Base-by-base conservation (phyloP, 176 grass and related monocot genomes). In the Puccinellia tenuiflora region DNA sequence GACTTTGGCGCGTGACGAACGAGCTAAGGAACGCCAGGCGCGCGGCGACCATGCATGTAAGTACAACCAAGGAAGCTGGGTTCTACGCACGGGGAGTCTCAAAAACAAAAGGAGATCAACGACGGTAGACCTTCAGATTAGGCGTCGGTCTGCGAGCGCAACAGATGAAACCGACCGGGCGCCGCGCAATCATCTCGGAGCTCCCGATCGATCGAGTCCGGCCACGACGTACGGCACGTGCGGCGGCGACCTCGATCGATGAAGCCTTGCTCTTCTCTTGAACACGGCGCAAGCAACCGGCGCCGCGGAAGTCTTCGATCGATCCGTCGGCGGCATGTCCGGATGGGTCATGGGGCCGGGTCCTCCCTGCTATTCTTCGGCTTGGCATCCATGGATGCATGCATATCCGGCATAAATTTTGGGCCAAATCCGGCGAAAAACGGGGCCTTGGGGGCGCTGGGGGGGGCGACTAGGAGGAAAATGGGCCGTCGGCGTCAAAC, bases 171-270 rank as follows among this genome's bases (percentile, higher is more conserved):
- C 86, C 74, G 80, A 35, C 64, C n/a, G 57, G 61, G 8, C 63
- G 24, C 78, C 51, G 9, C 51, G 30, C 63, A 24, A 79, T 68
- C 73, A 67, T 71, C 51, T 68, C 34, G 69, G 46, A 53, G 54
- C 16, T 35, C 12, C 46, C 28, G 21, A n/a, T n/a, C n/a, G n/a
- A n/a, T n/a, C n/a, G n/a, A n/a, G n/a, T n/a, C n/a, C n/a, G n/a
- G n/a, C n/a, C n/a, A n/a, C n/a, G n/a, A n/a, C n/a, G n/a, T n/a
- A n/a, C n/a, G n/a, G n/a, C n/a, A n/a, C n/a, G n/a, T n/a, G n/a
- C n/a, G n/a, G 47, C 74, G 67, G 48, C 47, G 48, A 67, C 75
- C 86, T 62, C 34, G 61, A n/a, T n/a, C n/a, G n/a, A n/a, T n/a
- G n/a, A n/a, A n/a, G n/a, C n/a, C 18, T 18, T 22, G n/a, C 86